Evolutionary conservation across 2,329 filamentous ascomycete species (phyloP).

Genomic region (Mollisia scopiformis): DNA sequence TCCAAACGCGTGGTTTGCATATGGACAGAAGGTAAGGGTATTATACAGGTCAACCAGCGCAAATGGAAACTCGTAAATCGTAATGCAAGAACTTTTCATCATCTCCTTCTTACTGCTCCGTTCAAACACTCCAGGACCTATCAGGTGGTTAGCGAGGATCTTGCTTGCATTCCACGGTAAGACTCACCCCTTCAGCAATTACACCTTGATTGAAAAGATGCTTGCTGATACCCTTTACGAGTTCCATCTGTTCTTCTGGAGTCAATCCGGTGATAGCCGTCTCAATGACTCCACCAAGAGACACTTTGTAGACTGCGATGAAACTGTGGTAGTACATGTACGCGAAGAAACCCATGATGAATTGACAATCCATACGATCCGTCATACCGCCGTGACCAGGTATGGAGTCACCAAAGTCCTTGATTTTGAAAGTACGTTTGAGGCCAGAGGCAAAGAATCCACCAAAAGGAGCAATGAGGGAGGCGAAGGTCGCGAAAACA

Average conservation of each 20-base stretch:
- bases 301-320: conserved; percentile 85
- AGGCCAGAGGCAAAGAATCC: conserved; percentile 98
- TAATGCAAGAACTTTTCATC: conserved; percentile 20
- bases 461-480: conserved; percentile 94
- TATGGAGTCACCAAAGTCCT: conserved; percentile 98
- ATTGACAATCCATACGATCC: conserved; percentile 99
- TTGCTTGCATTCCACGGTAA: too few relatives aligned
- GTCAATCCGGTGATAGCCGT: conserved; percentile 87
- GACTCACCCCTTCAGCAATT: conserved; percentile 37
- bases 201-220: conserved; percentile 67
- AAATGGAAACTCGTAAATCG: conserved; percentile 30
- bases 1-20: conserved; percentile 12
- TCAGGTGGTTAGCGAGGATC: neutral
- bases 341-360: conserved; percentile 99
- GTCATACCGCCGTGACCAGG: conserved; percentile 98
- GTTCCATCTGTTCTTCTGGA: conserved; percentile 85
- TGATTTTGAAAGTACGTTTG: conserved; percentile 99
- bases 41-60: conserved; percentile 27
- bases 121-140: conserved; percentile 36
- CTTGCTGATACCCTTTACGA: conserved; percentile 65
- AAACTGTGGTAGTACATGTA: conserved; percentile 99
- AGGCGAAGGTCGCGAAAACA: conserved; percentile 89
- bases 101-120: conserved; percentile 29
- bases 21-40: conserved; percentile 28
- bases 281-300: conserved; percentile 86